Evolutionary conservation across 2,329 filamentous ascomycete species (phyloP).

Genomic region (Pseudogymnoascus sp.): DNA sequence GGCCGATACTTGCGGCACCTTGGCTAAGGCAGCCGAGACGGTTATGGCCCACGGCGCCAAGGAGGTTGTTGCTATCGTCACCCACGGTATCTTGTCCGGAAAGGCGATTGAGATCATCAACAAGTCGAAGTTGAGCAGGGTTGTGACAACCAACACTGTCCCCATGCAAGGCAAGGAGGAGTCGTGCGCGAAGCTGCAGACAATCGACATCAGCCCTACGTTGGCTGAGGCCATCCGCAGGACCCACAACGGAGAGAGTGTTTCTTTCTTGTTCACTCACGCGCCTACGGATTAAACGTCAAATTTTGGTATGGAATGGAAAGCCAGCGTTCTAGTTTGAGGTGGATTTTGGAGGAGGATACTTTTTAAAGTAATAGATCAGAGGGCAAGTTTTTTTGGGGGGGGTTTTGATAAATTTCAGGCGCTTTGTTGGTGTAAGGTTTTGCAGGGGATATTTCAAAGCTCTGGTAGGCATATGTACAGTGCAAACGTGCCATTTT

Average conservation of each 20-base stretch:
- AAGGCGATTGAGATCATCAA: slow-evolving; percentile 78
- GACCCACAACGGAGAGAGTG: slow-evolving; percentile 62
- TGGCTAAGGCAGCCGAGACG: slow-evolving; percentile 81
- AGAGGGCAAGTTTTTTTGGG: background rate
- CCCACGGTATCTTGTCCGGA: slow-evolving; percentile 84
- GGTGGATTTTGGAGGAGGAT: background rate
- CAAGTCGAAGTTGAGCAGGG: slow-evolving; percentile 63
- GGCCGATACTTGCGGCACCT: slow-evolving; percentile 90
- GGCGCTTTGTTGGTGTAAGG: slow-evolving; percentile 9
- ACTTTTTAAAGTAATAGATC: background rate
- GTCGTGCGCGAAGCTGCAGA: slow-evolving; percentile 71
- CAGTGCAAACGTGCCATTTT: slow-evolving; percentile 1
- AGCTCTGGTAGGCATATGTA: slow-evolving; percentile 3
- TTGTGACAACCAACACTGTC: slow-evolving; percentile 89
- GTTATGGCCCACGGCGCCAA: slow-evolving; percentile 80
- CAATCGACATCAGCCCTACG: slow-evolving; percentile 86
- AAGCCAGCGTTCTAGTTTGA: background rate
- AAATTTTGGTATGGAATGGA: background rate
- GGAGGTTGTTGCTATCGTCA: slow-evolving; percentile 90
- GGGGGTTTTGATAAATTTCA: slow-evolving; percentile 4
- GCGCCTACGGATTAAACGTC: slow-evolving; percentile 43
- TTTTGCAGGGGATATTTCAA: slow-evolving; percentile 2
- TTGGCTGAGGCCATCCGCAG: slow-evolving; percentile 63
- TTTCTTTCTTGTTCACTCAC: slow-evolving; percentile 63
- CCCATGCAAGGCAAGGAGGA: slow-evolving; percentile 74